A percentile compares a stretch with the other conserved stretches of the same genome.
phyloP scores from a whole-genome alignment of 1,284 basidiomycete species.

The Marasmius fiardii region DNA sequence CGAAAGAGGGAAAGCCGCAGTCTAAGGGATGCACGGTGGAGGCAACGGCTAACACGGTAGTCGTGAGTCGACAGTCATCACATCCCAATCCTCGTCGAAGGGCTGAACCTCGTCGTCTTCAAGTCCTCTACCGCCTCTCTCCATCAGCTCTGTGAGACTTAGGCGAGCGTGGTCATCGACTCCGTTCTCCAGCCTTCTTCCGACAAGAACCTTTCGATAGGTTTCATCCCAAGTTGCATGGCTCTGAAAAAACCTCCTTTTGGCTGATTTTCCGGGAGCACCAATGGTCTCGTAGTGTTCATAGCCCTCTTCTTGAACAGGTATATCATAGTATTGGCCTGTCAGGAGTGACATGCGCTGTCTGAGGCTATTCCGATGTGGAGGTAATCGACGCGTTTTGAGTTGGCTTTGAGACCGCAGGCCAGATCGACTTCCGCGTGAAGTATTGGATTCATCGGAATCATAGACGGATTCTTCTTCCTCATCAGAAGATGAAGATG shows the following conservation, averaged over 20 bases:
- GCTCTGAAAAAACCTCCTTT: constrained; percentile 5
- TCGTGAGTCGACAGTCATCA: constrained; percentile 19
- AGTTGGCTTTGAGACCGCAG: not conserved
- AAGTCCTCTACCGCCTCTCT: constrained; percentile 24
- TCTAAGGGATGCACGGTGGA: no score
- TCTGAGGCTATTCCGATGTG: not conserved
- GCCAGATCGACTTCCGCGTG: not conserved
- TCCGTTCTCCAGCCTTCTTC: not conserved
- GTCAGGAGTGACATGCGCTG: constrained; percentile 5
- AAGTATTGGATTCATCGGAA: constrained; percentile 7
- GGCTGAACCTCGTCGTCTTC: constrained; percentile 16
- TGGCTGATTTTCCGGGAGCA: not conserved
- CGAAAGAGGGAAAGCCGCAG: no score
- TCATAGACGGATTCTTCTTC: not conserved
- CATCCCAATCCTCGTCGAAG: constrained; percentile 28
- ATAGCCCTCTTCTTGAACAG: constrained; percentile 5
- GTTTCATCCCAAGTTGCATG: constrained; percentile 6
- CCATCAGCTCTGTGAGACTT: constrained; percentile 21
- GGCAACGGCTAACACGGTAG: no score
- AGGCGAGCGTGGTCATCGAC: not conserved
- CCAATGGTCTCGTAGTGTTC: constrained; percentile 2
- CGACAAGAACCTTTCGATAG: constrained; percentile 3
- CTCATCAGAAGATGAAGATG: not conserved
- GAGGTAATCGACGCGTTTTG: not conserved
- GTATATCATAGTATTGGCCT: constrained; percentile 2